Base-by-base conservation (phyloP, 1,139 yeast genomes). In the Blastobotrys malaysiensis region DNA sequence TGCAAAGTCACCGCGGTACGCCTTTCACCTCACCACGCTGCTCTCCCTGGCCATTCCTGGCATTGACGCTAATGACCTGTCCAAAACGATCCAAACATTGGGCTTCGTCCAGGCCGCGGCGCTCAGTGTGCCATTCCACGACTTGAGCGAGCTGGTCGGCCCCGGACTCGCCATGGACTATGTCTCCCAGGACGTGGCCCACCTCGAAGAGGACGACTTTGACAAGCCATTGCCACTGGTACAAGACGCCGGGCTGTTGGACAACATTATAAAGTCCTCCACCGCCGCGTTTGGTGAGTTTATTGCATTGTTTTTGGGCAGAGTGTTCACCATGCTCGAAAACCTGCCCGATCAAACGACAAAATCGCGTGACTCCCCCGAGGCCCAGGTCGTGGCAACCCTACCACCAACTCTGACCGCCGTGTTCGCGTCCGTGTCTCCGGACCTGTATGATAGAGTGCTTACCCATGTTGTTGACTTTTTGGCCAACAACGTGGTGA, bases 61-160 rank as follows among this genome's bases (percentile, higher is more conserved):
- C 20, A 83, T 93, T 48, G 98, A 93, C 67, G 82, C 95, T 0
- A 93, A 91, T 68, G 99, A 93, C 69, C 76, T 90, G 53, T 79
- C 77, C 24, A 83, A 91, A 65, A 85, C 97, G 0, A 76, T 84
- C 36, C 78, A 81, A 52, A 81, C 96, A 0, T 73, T 91, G 51
- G 82, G 84, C 58, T 79, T 88, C 21, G 78, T 93, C 58, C 85
- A 89, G 11, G 78, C 88, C 0, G 80, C 86, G 27, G 84, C 91
- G 0, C 76, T 86, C 13, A 86, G 83, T 58, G 80, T 88, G 3
- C 97, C 97, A 0, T 77, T 90, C 60, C 57, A 58, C 49, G 73
- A 72, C 49, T 49, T 69, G 14, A 65, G 71, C 19, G 68, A 62
- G 11, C 63, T 56, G 1, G 59, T 52, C 1, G 69, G 77, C 22